Evolutionary conservation across 176 grass and related monocot species (phyloP).

Genomic region (Phoenix dactylifera): DNA sequence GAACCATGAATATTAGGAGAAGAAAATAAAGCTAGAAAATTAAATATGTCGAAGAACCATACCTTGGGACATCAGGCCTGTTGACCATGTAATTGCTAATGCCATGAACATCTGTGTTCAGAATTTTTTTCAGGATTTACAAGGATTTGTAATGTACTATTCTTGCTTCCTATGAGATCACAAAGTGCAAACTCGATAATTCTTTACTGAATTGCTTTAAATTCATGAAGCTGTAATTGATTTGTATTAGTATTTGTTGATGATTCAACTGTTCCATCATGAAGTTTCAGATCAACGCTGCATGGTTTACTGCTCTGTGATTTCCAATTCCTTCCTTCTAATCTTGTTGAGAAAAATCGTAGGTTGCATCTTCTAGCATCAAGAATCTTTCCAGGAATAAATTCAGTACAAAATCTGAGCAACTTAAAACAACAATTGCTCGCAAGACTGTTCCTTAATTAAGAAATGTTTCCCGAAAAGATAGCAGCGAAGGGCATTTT

Average conservation of each 20-base stretch:
- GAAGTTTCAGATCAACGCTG: slow-evolving; percentile 27
- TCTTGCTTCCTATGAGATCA: slow-evolving; percentile 59
- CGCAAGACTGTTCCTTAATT: slow-evolving; percentile 43
- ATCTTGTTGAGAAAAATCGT: too few species aligned
- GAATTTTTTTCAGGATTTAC: slow-evolving; percentile 52
- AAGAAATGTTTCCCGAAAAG: slow-evolving; percentile 47
- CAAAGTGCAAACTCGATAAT: slow-evolving; percentile 79
- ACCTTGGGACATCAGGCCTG: slow-evolving; percentile 60
- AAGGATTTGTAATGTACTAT: slow-evolving; percentile 68
- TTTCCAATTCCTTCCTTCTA: not conserved
- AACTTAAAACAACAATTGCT: slow-evolving; percentile 29
- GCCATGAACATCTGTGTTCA: slow-evolving; percentile 46
- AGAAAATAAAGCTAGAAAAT: slow-evolving; percentile 16
- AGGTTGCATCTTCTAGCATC: slow-evolving; percentile 20
- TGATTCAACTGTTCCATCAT: slow-evolving; percentile 32
- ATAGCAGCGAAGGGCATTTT: slow-evolving; percentile 5
- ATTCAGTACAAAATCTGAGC: slow-evolving; percentile 26
- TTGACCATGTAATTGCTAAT: slow-evolving; percentile 53
- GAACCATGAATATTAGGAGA: not conserved
- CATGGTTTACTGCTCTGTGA: slow-evolving; percentile 29
- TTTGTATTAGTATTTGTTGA: slow-evolving; percentile 24
- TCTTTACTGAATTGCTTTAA: slow-evolving; percentile 60
- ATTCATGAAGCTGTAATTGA: slow-evolving; percentile 36
- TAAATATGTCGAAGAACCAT: slow-evolving; percentile 16
- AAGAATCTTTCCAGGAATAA: slow-evolving; percentile 26